Base-by-base conservation (phyloP, 768 basidiomycete genomes). In the Pisolithus sp. region DNA sequence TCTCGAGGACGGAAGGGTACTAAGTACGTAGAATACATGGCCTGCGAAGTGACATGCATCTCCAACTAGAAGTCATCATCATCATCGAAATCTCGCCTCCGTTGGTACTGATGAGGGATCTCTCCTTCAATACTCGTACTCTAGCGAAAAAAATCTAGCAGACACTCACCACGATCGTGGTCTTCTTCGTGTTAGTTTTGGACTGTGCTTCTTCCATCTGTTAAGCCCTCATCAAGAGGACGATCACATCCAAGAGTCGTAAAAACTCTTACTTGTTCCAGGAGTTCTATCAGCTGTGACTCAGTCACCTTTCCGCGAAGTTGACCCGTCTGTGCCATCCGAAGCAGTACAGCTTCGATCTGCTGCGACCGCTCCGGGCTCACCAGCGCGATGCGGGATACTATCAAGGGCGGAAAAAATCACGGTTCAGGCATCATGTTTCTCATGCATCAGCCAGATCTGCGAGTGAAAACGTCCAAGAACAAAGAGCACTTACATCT, bases 241-340 rank as follows among this genome's bases (percentile, higher is more conserved):
- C 23, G 26, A 36, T 13, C 17, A 7, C 21, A 15, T 7, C 23
- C 5, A 5, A 21, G 36, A 40, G 40, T 17, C 40, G 15, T 28
- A 43, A 8, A 15, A 13, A 20, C 12, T 57, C 69, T n/a, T 54
- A 86, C 93, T 79, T 95, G 89, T 58, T 94, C 87, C 53, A 95
- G 76, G 34, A 95, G 71, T 45, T 83, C 84, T 57, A 96, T 90
- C 49, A 96, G 76, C 64, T 93, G 89, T 44, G 76, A 71, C 63
- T 96, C 93, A 26, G 76, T 80, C 38, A 95, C 85, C 26, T 82
- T 74, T 1, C 84, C 85, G 41, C 85, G 77, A 37, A 95, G 66
- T 65, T 93, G 89, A 7, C 92, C 89, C 1, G 79, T 75, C 69
- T 91, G 89, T 7, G 83, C 89, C 87, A 93, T 91, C 38, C 88